Evolutionary conservation across 2,329 filamentous ascomycete genomes (phyloP).

Genomic region (Alternaria incomplexa): DNA sequence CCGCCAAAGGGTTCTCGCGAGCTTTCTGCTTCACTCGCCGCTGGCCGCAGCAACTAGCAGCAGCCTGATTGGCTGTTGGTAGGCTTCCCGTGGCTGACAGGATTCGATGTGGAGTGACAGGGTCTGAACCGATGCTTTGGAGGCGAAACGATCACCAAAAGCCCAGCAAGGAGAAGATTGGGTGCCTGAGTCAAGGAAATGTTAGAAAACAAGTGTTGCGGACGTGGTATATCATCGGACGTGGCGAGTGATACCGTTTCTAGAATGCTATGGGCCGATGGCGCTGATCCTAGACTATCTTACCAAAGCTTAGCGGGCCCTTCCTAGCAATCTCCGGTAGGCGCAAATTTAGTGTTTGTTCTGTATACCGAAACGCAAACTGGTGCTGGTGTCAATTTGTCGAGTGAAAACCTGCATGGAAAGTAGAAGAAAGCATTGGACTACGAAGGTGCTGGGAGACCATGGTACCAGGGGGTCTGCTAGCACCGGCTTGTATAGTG

Average conservation of each 20-base stretch:
- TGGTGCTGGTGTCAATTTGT: slow-evolving; percentile 1
- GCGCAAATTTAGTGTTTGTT: slow-evolving; percentile 7
- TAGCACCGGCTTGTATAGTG: slow-evolving; percentile 3
- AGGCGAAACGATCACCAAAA: slow-evolving; percentile 46
- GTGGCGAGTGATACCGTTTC: slow-evolving; percentile 47
- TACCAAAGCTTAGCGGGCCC: slow-evolving; percentile 40
- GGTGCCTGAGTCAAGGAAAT: slow-evolving; percentile 22
- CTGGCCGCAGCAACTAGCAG: slow-evolving; percentile 20
- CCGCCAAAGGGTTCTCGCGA: slow-evolving; percentile 38
- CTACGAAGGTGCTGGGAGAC: neutral
- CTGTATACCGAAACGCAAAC: slow-evolving; percentile 10
- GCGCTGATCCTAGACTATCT: slow-evolving; percentile 38
- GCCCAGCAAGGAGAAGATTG: slow-evolving; percentile 16
- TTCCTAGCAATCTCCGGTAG: slow-evolving; percentile 17
- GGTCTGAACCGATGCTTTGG: slow-evolving; percentile 40
- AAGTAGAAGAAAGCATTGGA: neutral
- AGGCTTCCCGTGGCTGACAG: slow-evolving; percentile 37
- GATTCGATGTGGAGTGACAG: slow-evolving; percentile 38
- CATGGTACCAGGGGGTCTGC: neutral
- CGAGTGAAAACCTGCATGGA: neutral
- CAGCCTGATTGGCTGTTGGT: slow-evolving; percentile 37
- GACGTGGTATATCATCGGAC: slow-evolving; percentile 30
- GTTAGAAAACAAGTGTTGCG: slow-evolving; percentile 26
- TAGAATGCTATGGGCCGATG: slow-evolving; percentile 43
- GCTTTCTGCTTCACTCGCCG: slow-evolving; percentile 45